phyloP scores from a whole-genome alignment of 2,329 filamentous ascomycete genomes.

The Phyllosticta capitalensis region DNA sequence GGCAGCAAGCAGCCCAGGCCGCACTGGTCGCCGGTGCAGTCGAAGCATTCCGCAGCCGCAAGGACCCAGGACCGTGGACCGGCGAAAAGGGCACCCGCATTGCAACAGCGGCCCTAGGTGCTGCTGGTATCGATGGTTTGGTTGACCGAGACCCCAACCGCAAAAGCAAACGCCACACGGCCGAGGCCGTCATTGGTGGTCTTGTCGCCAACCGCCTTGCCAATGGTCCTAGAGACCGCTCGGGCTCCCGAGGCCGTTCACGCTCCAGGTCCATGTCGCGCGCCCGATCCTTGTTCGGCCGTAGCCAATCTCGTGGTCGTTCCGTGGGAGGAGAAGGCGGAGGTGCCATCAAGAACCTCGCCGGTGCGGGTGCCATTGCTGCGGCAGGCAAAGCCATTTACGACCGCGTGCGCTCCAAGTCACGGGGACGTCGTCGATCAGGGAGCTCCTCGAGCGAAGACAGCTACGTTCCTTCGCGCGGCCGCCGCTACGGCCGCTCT shows the following conservation, averaged over 20 bases:
- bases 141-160: conserved; percentile 59
- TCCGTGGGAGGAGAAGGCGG: conserved; percentile 37
- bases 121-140: conserved; percentile 75
- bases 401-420: conserved; percentile 47
- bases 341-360: conserved; percentile 39
- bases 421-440: conserved; percentile 34
- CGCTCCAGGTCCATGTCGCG: conserved; percentile 54
- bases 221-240: conserved; percentile 65
- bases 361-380: conserved; percentile 39
- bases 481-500: conserved; percentile 23
- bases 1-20: conserved; percentile 75
- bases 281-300: conserved; percentile 38
- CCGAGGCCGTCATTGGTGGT: conserved; percentile 82
- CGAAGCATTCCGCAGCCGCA: conserved; percentile 84
- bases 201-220: conserved; percentile 76
- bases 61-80: conserved; percentile 80
- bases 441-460: conserved; percentile 39
- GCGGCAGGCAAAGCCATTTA: conserved; percentile 43
- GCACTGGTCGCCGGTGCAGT: conserved; percentile 83
- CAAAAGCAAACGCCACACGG: conserved; percentile 68
- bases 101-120: conserved; percentile 74
- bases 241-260: conserved; percentile 44
- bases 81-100: conserved; percentile 88
- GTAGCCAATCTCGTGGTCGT: conserved; percentile 42
- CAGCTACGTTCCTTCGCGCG: conserved; percentile 43